Percentiles rank a stretch among this genome's conserved stretches.
These are phyloP conservation scores for Anacardium occidentale DNA, from an alignment of 345 rosid species.

Conservation along the genomic window DNA sequence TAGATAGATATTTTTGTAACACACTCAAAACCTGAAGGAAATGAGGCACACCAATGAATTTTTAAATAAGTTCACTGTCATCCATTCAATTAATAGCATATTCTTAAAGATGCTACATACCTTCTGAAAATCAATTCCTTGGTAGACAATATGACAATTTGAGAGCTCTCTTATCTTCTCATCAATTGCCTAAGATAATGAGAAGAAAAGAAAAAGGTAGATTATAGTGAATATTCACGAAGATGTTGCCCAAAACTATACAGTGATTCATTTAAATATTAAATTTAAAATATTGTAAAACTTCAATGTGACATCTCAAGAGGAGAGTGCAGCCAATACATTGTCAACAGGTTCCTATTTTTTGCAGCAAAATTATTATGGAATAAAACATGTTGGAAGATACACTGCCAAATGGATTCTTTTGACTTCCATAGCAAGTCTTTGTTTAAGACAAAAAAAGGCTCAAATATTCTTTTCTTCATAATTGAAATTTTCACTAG, in stretches of 20 bases:
- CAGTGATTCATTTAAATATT: not conserved
- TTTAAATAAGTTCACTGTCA: not conserved
- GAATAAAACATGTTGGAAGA: conserved; percentile 9
- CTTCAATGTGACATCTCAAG: not conserved
- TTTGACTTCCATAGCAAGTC: conserved; percentile 8
- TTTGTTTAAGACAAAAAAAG: not conserved
- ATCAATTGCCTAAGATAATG: conserved; percentile 72
- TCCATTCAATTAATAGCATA: not conserved
- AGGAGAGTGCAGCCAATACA: not conserved
- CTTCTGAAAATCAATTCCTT: conserved; percentile 78
- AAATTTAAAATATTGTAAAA: not conserved
- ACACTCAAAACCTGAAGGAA: not conserved
- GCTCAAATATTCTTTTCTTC: not conserved
- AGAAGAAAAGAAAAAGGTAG: conserved; percentile 19
- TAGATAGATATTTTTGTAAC: not conserved
- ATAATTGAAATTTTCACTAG: not conserved
- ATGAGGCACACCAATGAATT: not conserved
- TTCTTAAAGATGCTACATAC: conserved; percentile 32
- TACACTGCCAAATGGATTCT: not conserved
- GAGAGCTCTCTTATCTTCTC: conserved; percentile 96
- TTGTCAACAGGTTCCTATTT: not conserved
- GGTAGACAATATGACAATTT: conserved; percentile 77
- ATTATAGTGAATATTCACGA: conserved; percentile 2
- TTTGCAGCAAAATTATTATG: not conserved
- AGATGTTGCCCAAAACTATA: not conserved